These are phyloP conservation scores for Sordariomycetes sp. DNA, from an alignment of 2,329 filamentous ascomycete species.

Conservation along the genomic window DNA sequence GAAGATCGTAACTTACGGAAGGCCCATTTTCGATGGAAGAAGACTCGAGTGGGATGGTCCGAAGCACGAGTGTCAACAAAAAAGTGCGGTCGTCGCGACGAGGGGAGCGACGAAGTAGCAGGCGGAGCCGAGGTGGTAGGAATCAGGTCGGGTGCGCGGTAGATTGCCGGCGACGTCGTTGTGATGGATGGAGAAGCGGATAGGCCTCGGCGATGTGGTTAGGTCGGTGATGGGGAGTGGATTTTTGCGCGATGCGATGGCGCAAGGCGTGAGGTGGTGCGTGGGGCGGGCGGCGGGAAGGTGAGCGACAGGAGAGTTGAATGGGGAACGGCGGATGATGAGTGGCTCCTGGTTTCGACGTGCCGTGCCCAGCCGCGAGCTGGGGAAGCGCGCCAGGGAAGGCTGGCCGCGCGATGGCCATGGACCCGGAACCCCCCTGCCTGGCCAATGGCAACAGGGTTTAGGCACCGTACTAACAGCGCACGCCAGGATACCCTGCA, in stretches of 20 bases:
- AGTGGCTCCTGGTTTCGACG: background rate
- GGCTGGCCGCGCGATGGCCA: background rate
- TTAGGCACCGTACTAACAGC: background rate
- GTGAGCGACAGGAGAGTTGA: background rate
- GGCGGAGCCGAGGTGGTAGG: background rate
- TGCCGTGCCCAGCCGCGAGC: background rate
- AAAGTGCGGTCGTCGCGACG: background rate
- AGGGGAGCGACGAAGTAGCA: background rate
- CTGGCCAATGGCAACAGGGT: background rate
- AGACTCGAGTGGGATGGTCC: background rate
- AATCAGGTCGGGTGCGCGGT: no score
- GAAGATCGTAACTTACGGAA: constrained; percentile 2
- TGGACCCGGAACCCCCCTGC: background rate
- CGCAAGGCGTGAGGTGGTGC: background rate
- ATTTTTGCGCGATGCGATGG: background rate
- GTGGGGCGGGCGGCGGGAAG: background rate
- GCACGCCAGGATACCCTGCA: background rate
- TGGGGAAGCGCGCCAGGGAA: background rate
- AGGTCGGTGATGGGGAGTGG: background rate
- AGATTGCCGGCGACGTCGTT: background rate
- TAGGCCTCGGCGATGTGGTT: background rate
- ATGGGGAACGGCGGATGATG: background rate
- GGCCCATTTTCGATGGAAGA: constrained; percentile 2
- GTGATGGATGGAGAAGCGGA: background rate
- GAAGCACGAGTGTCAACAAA: background rate